These are phyloP conservation scores for Umbelopsis sp. DNA, from an alignment of 192 early-diverging fungal species.

Conservation along the genomic window DNA sequence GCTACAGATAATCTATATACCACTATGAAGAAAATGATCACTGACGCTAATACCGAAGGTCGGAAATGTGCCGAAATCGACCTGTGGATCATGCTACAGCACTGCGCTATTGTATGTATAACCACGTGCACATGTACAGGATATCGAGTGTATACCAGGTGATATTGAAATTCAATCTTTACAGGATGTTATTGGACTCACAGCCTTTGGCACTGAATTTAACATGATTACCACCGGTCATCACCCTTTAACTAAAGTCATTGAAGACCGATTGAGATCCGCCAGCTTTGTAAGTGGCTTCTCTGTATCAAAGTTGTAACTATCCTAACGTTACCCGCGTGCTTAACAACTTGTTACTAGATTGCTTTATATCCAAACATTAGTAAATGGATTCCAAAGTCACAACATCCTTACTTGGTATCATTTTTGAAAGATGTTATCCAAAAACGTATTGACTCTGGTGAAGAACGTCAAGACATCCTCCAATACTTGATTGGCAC, in stretches of 20 bases:
- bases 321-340: not conserved
- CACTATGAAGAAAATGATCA: conserved; percentile 33
- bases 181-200: conserved; percentile 40
- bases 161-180: not conserved
- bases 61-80: conserved; percentile 31
- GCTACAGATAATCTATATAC: conserved; percentile 25
- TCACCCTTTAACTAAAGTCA: conserved; percentile 37
- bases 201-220: conserved; percentile 52
- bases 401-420: not conserved
- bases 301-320: not conserved
- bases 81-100: conserved; percentile 35
- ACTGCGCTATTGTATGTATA: conserved; percentile 35
- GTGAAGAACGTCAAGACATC: conserved; percentile 35
- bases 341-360: not conserved
- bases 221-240: conserved; percentile 46
- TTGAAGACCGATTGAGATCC: conserved; percentile 3
- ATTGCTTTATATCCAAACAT: not conserved
- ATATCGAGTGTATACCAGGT: conserved; percentile 27
- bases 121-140: not conserved
- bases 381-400: conserved; percentile 15
- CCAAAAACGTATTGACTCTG: conserved; percentile 12
- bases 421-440: conserved; percentile 26
- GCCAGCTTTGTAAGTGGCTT: conserved; percentile 13
- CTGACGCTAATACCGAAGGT: conserved; percentile 11
- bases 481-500: conserved; percentile 47